A percentile compares a stretch with the other conserved stretches of the same genome.
Evolutionary conservation across 2,329 filamentous ascomycete species (phyloP).

Genomic region (Thelonectria rubi): DNA sequence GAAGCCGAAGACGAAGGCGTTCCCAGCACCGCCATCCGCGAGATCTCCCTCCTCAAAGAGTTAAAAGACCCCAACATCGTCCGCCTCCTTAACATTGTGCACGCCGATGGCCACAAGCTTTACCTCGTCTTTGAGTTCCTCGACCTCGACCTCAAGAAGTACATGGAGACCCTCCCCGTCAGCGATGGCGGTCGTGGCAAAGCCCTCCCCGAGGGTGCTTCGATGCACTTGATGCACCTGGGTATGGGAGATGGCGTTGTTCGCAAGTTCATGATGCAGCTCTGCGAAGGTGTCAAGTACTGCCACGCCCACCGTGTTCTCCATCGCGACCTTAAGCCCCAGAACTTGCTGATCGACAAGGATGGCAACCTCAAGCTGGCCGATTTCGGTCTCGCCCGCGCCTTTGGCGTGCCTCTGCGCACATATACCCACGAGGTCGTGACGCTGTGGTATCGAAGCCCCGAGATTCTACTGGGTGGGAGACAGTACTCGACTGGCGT

Average conservation of each 20-base stretch:
- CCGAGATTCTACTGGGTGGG: slow-evolving; percentile 89
- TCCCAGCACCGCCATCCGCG: slow-evolving; percentile 90
- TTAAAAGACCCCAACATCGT: slow-evolving; percentile 94
- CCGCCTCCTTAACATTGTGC: slow-evolving; percentile 87
- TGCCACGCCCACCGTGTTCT: slow-evolving; percentile 89
- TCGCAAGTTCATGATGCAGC: slow-evolving; percentile 91
- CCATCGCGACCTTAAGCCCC: slow-evolving; percentile 89
- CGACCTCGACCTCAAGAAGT: slow-evolving; percentile 92
- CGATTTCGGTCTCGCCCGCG: slow-evolving; percentile 88
- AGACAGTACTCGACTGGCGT: slow-evolving; percentile 94
- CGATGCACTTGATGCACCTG: slow-evolving; percentile 69
- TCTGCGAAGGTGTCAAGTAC: slow-evolving; percentile 85
- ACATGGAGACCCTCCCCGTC: slow-evolving; percentile 90
- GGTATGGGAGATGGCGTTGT: slow-evolving; percentile 83
- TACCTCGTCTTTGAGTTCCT: slow-evolving; percentile 94
- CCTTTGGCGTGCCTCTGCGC: slow-evolving; percentile 88
- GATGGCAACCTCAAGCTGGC: slow-evolving; percentile 91
- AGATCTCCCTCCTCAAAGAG: slow-evolving; percentile 93
- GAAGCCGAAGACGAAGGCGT: slow-evolving; percentile 96
- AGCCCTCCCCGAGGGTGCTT: slow-evolving; percentile 80
- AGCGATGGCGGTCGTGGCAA: slow-evolving; percentile 87
- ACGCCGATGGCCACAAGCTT: slow-evolving; percentile 93
- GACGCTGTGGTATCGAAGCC: slow-evolving; percentile 91
- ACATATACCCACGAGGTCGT: slow-evolving; percentile 97
- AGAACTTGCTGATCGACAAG: slow-evolving; percentile 86